Base-by-base conservation (phyloP, 768 basidiomycete genomes). In the Piloderma croceum region DNA sequence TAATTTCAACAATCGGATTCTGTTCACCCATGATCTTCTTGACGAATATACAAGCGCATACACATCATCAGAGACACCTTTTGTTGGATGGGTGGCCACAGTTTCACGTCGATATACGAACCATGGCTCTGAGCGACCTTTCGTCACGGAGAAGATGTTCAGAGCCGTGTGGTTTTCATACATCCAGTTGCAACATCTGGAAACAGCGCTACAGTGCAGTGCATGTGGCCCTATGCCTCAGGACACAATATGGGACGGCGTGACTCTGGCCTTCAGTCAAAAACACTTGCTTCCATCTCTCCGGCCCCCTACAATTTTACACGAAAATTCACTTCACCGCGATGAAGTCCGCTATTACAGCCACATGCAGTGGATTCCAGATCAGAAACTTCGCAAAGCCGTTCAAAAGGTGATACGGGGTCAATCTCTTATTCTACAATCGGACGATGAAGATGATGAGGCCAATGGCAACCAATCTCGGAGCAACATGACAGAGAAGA, bases 31-130 rank as follows among this genome's bases (percentile, higher is more conserved):
- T 32, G 52, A 62, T 11, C 43, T 66, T 4, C 46, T 68, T 3
- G 55, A 68, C 21, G 59, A 60, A 25, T 68, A 63, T 34, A 64
- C 61, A 2, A 51, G 44, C 20, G 43, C 46, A 1, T 66, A 45
- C 36, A 62, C 59, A 10, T 39, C 57, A 7, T 66, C 65, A 2
- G 62, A 68, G 45, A 65, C 57, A 0, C 64, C 63, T 2, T 66
- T 68, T 41, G 42, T 48, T 3, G 50, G 63, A 18, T 61, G 54
- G 54, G 50, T 56, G 2, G 39, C 40, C 9, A 38, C 45, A 4
- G 36, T 59, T 21, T 39, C 45, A 7, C 47, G 52, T 3, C 34
- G 54, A n/a, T 64, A 62, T 40, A 10, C 24, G 12, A 41, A 36
- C 4, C 29, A 45, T 18, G 21, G 27, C 7, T 47, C 50, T 0